These are phyloP conservation scores for Baorangia bicolor DNA, from an alignment of 768 basidiomycete species.

Conservation along the genomic window DNA sequence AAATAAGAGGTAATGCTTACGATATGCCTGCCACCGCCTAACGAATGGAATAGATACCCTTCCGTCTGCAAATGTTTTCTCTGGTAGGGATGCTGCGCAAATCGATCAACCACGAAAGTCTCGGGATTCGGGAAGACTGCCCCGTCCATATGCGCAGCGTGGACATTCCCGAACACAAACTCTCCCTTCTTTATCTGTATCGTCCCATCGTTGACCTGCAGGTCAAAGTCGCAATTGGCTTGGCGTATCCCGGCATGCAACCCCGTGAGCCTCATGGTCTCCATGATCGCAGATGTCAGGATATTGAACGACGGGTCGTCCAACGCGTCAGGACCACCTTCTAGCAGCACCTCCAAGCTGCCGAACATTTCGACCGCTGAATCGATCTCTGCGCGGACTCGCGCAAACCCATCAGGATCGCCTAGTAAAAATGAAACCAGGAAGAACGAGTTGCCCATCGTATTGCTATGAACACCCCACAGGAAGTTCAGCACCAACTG, in stretches of 20 bases:
- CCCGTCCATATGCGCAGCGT: no score
- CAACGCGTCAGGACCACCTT: constrained; percentile 10
- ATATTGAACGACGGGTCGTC: constrained; percentile 18
- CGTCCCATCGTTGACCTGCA: constrained; percentile 12
- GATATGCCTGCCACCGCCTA: no score
- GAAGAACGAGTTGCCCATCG: constrained; percentile 18
- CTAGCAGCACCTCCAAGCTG: constrained; percentile 12
- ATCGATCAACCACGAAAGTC: no score
- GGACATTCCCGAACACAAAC: no score
- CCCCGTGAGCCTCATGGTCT: no score
- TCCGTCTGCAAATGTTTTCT: no score
- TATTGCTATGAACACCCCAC: constrained; percentile 21
- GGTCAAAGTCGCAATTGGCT: constrained; percentile 13
- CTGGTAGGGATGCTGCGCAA: no score
- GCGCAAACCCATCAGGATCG: constrained; percentile 43
- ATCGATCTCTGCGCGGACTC: constrained; percentile 48
- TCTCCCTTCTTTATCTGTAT: no score
- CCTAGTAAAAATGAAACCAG: constrained; percentile 36
- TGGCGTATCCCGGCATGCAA: no score
- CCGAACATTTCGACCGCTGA: constrained; percentile 10
- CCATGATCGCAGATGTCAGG: constrained; percentile 21
- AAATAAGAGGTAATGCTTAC: constrained; percentile 2
- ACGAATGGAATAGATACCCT: no score
- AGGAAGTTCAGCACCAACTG: constrained; percentile 19
- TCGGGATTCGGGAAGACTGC: no score